A percentile compares a stretch with the other conserved stretches of the same genome.
These are phyloP conservation scores for Pythium sukuiense DNA, from an alignment of 352 stramenopile species.

Conservation along the genomic window DNA sequence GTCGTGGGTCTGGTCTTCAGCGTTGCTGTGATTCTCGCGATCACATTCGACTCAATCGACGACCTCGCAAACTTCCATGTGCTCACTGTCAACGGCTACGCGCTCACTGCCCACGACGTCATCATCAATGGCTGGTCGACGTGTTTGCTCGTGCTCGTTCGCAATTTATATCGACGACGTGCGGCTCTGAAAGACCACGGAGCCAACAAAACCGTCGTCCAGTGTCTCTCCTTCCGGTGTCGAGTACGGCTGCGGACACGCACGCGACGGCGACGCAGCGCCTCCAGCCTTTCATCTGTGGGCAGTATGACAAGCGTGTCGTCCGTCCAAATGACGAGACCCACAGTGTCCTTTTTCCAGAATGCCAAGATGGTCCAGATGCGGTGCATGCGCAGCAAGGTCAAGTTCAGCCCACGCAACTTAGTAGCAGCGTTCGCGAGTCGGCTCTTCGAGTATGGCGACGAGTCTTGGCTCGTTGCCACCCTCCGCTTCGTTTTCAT, in stretches of 20 bases:
- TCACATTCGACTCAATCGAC: not conserved
- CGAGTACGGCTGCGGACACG: conserved; percentile 19
- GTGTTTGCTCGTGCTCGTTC: conserved; percentile 30
- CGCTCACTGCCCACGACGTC: conserved; percentile 4
- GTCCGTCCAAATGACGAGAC: conserved; percentile 13
- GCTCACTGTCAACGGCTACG: conserved; percentile 15
- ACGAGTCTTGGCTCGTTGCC: not conserved
- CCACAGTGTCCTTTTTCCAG: conserved; percentile 20
- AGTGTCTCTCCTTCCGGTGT: conserved; percentile 36
- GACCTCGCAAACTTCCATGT: conserved; percentile 13
- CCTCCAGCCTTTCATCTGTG: conserved; percentile 10
- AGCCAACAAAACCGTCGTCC: conserved; percentile 23
- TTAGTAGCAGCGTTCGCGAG: conserved; percentile 2
- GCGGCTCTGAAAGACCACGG: conserved; percentile 16
- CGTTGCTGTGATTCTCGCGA: conserved; percentile 2
- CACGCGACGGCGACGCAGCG: conserved; percentile 2
- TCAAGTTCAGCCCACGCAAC: conserved; percentile 20
- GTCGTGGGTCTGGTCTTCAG: not conserved
- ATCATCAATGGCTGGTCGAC: conserved; percentile 34
- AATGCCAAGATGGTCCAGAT: conserved; percentile 29
- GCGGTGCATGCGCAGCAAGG: conserved; percentile 24
- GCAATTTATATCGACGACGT: conserved; percentile 32
- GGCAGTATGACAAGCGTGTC: conserved; percentile 11
- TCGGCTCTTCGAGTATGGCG: conserved; percentile 2
- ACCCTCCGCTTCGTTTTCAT: not conserved